These are phyloP conservation scores for Pleurotus cornucopiae DNA, from an alignment of 768 basidiomycete genomes.

Conservation along the genomic window DNA sequence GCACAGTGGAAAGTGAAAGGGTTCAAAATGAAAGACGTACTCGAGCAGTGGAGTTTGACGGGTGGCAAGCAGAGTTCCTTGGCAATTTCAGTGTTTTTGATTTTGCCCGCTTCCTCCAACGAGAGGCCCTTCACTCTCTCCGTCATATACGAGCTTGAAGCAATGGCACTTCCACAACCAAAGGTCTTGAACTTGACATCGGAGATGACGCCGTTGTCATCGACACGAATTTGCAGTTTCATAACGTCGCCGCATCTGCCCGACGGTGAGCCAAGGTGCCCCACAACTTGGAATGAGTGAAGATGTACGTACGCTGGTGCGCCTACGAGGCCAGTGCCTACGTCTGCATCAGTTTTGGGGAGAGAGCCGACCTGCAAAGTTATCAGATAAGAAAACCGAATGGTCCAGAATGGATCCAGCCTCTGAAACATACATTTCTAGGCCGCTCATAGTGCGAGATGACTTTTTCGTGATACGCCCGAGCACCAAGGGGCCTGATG, in stretches of 20 bases:
- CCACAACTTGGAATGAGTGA: neutral
- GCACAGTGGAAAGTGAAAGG: slow-evolving; percentile 6
- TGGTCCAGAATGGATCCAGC: slow-evolving; percentile 20
- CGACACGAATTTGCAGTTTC: slow-evolving; percentile 98
- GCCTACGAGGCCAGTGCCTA: slow-evolving; percentile 97
- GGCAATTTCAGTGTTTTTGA: slow-evolving; percentile 99
- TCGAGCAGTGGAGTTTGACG: slow-evolving; percentile 94
- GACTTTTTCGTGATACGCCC: slow-evolving; percentile 93
- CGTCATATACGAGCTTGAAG: slow-evolving; percentile 97
- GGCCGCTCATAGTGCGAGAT: slow-evolving; percentile 97
- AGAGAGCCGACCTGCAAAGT: slow-evolving; percentile 84
- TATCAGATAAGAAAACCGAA: slow-evolving; percentile 53
- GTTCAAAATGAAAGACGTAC: slow-evolving; percentile 42
- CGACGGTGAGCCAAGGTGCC: neutral
- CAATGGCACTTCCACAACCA: slow-evolving; percentile 97
- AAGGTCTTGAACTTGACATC: slow-evolving; percentile 99
- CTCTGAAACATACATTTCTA: slow-evolving; percentile 72
- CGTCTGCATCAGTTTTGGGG: slow-evolving; percentile 85
- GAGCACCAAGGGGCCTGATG: slow-evolving; percentile 47
- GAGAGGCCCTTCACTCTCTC: slow-evolving; percentile 95
- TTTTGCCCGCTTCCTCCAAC: slow-evolving; percentile 90
- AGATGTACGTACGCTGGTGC: slow-evolving; percentile 78
- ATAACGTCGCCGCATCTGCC: slow-evolving; percentile 94
- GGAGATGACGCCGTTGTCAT: slow-evolving; percentile 90
- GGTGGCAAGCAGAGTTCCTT: slow-evolving; percentile 94